Conservation (phyloP, 2,329 filamentous ascomycete genomes). For the Neofusicoccum umdonicola region DNA sequence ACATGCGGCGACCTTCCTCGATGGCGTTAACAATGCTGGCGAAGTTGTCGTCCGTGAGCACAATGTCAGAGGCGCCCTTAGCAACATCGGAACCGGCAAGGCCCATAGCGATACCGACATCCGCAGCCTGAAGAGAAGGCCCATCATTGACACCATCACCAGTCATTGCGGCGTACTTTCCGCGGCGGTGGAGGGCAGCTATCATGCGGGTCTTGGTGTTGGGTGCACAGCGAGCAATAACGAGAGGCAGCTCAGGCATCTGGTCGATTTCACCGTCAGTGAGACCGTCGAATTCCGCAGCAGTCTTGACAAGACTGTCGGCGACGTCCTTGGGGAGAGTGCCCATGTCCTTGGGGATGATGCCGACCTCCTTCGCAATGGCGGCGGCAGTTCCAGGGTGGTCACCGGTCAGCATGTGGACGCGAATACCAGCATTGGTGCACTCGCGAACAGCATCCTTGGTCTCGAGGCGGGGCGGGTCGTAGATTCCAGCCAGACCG, state of each 20-base stretch:
- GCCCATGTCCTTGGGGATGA: constrained; percentile 26
- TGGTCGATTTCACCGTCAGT: constrained; percentile 20
- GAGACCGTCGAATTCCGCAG: constrained; percentile 20
- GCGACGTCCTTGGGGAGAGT: constrained; percentile 15
- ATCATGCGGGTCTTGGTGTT: constrained; percentile 21
- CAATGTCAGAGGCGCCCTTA: constrained; percentile 43
- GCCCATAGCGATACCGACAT: constrained; percentile 48
- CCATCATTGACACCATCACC: constrained; percentile 48
- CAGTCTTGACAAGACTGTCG: constrained; percentile 19
- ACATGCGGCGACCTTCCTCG: constrained; percentile 45
- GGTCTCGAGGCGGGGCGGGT: constrained; percentile 80
- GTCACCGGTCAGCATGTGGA: constrained; percentile 52
- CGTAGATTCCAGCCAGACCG: constrained; percentile 83
- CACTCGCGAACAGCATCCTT: constrained; percentile 53
- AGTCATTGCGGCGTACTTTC: constrained; percentile 42
- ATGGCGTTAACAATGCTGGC: constrained; percentile 46
- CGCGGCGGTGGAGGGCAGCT: constrained; percentile 39
- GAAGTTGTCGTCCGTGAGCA: constrained; percentile 47
- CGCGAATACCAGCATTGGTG: constrained; percentile 46
- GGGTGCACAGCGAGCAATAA: constrained; percentile 21
- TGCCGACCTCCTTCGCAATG: constrained; percentile 48
- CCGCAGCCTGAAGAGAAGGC: constrained; percentile 45
- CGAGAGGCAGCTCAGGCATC: constrained; percentile 20
- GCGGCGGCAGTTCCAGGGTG: constrained; percentile 46
- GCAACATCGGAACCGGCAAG: constrained; percentile 44